These are phyloP conservation scores for Aspergillus cristatus DNA, from an alignment of 495 filamentous ascomycete species.

Conservation along the genomic window DNA sequence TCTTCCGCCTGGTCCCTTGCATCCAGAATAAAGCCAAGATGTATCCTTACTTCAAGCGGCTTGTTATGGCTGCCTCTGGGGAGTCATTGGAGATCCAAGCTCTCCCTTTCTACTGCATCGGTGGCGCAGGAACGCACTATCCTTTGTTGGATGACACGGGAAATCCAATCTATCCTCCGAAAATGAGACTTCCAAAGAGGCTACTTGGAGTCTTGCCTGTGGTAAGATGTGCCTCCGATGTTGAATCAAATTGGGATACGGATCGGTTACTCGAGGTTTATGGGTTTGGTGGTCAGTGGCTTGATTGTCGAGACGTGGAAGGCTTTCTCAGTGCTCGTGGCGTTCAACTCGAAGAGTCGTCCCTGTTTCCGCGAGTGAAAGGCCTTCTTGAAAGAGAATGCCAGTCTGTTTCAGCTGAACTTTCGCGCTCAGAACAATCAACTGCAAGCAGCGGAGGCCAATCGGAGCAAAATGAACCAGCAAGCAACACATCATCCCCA, in stretches of 20 bases:
- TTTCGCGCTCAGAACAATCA: no score
- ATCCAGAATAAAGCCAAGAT: slow-evolving; percentile 42
- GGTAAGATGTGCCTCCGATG: background rate
- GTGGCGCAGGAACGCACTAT: background rate
- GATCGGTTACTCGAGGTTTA: slow-evolving; percentile 5
- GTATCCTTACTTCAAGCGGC: slow-evolving; percentile 26
- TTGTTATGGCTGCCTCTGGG: slow-evolving; percentile 7
- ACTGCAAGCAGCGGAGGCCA: no score
- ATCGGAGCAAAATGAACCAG: no score
- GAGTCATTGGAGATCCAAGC: slow-evolving; percentile 28
- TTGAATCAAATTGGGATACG: slow-evolving; percentile 1
- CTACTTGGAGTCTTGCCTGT: slow-evolving; percentile 8
- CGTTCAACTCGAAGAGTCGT: slow-evolving; percentile 12
- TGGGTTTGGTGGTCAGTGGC: slow-evolving; percentile 59
- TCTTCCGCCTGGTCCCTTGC: slow-evolving; percentile 59
- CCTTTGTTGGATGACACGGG: slow-evolving; percentile 15
- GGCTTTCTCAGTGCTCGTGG: slow-evolving; percentile 19
- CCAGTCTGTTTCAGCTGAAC: no score
- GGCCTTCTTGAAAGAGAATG: no score
- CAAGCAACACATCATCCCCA: no score
- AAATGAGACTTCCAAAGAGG: slow-evolving; percentile 13
- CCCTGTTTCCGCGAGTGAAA: slow-evolving; percentile 8
- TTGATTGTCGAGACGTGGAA: slow-evolving; percentile 65
- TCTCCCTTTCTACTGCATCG: slow-evolving; percentile 12
- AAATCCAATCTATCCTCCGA: slow-evolving; percentile 44